Evolutionary conservation across 1,284 basidiomycete species (phyloP).

Genomic region (Apiotrichum sp.): DNA sequence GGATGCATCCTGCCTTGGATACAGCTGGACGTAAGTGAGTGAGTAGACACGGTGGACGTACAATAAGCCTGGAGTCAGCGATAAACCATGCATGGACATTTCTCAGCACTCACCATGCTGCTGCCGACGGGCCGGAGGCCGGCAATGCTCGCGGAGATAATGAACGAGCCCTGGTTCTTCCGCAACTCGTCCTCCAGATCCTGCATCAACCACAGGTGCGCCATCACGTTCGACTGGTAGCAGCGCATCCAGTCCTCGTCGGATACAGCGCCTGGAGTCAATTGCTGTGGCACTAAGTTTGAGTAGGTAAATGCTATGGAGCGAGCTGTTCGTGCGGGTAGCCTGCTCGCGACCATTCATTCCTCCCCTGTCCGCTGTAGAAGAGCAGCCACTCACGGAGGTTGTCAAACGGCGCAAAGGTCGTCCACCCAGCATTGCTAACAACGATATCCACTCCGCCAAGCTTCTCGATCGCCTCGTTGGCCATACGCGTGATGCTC

Average conservation of each 20-base stretch:
- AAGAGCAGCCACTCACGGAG: conserved; percentile 16
- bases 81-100: not conserved
- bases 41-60: not conserved
- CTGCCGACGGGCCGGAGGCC: conserved; percentile 21
- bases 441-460: conserved; percentile 23
- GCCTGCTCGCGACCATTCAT: too few relatives aligned
- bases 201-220: conserved; percentile 26
- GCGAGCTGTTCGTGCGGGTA: too few relatives aligned
- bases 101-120: conserved; percentile 19
- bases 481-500: conserved; percentile 10
- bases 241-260: conserved; percentile 23
- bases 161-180: conserved; percentile 17
- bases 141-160: conserved; percentile 19
- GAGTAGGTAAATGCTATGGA: too few relatives aligned
- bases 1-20: conserved; percentile 22
- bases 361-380: too few relatives aligned
- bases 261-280: conserved; percentile 13
- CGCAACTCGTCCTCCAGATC: conserved; percentile 18
- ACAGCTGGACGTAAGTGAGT: conserved; percentile 12
- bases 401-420: conserved; percentile 19
- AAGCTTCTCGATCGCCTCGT: conserved; percentile 12
- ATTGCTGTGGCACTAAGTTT: too few relatives aligned
- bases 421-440: conserved; percentile 23
- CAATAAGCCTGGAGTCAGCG: conserved; percentile 1
- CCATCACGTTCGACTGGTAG: conserved; percentile 21